These are phyloP conservation scores for Penicillium parvum DNA, from an alignment of 495 filamentous ascomycete species.

Conservation along the genomic window DNA sequence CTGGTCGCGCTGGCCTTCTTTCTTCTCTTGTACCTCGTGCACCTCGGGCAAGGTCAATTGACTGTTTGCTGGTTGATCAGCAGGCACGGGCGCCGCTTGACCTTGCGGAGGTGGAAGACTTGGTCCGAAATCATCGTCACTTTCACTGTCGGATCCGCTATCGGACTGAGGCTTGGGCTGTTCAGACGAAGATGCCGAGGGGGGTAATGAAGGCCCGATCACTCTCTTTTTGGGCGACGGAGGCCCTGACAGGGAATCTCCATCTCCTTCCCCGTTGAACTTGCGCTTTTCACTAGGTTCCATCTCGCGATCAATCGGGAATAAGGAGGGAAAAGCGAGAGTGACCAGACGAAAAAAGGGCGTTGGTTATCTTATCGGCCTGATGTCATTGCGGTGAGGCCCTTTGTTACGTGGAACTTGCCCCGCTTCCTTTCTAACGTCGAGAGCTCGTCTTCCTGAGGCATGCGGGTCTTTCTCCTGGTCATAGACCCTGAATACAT, in stretches of 20 bases:
- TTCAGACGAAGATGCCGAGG: conserved; percentile 9
- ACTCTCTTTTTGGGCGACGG: conserved; percentile 23
- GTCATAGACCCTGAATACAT: too few relatives aligned
- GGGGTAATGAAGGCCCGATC: conserved; percentile 32
- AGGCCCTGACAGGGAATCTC: background rate
- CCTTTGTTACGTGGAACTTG: too few relatives aligned
- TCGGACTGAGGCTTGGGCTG: conserved; percentile 17
- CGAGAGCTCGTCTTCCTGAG: background rate
- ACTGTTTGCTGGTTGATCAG: background rate
- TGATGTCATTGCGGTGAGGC: background rate
- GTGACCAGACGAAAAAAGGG: background rate
- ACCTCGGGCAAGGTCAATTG: background rate
- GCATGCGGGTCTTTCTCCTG: too few relatives aligned
- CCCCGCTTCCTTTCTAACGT: background rate
- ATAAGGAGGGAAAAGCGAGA: background rate
- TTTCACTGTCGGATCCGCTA: conserved; percentile 34
- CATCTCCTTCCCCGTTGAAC: conserved; percentile 4
- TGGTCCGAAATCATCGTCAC: conserved; percentile 76
- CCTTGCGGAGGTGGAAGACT: conserved; percentile 58
- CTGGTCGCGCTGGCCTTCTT: conserved; percentile 60
- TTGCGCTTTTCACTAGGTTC: conserved; percentile 17
- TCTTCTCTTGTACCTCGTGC: conserved; percentile 2
- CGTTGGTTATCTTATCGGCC: background rate
- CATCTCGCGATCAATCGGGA: conserved; percentile 2
- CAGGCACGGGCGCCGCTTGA: conserved; percentile 15